phyloP scores from a whole-genome alignment of 768 basidiomycete genomes.

The Strobilomyces dryophilus region DNA sequence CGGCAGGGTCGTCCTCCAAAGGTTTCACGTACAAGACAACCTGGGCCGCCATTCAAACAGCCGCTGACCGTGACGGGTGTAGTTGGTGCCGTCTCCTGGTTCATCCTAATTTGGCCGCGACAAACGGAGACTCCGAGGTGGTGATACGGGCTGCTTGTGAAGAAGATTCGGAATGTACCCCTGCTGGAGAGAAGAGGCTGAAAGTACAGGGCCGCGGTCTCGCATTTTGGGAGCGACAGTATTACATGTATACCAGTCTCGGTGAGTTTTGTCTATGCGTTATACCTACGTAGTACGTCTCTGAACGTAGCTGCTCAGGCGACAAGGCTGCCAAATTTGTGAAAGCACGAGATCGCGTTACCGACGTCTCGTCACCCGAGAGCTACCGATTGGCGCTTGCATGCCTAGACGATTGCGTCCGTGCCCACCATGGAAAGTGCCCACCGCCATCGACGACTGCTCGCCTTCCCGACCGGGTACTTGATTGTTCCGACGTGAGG shows the following conservation, averaged over 20 bases:
- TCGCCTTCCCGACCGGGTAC: background rate
- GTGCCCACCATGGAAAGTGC: background rate
- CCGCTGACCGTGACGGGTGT: background rate
- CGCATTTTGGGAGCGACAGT: background rate
- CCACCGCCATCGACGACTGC: background rate
- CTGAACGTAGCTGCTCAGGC: background rate
- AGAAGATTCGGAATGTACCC: background rate
- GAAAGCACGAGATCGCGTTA: slow-evolving; percentile 2
- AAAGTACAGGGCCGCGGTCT: background rate
- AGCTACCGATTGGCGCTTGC: background rate
- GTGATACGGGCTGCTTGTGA: background rate
- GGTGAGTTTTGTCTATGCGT: background rate
- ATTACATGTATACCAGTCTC: slow-evolving; percentile 1
- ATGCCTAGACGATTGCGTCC: background rate
- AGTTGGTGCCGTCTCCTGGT: background rate
- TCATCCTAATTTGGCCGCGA: background rate
- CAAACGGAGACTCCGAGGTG: background rate
- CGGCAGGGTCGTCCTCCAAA: background rate
- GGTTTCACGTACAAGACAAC: background rate
- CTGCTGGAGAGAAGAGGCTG: background rate
- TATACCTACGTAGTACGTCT: background rate
- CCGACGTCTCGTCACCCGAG: background rate
- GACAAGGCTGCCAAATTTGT: background rate
- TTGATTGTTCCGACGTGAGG: background rate
- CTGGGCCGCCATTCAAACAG: background rate